Percentiles rank a stretch among this genome's conserved stretches.
These are phyloP conservation scores for Colletotrichum lupini DNA, from an alignment of 2,329 filamentous ascomycete species.

Conservation along the genomic window DNA sequence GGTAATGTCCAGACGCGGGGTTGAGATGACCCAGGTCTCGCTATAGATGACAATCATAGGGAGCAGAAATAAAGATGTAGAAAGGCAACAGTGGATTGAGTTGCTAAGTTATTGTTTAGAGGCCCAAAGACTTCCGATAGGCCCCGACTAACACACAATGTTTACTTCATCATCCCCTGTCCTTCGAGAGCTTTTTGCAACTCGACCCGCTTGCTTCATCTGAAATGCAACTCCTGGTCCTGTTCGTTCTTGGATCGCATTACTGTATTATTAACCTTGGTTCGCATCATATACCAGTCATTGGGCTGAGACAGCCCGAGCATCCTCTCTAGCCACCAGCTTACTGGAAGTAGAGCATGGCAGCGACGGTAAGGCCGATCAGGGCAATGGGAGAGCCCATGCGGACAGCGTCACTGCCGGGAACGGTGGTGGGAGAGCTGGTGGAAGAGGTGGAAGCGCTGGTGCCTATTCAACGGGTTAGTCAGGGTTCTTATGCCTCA, in stretches of 20 bases:
- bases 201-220: constrained; percentile 15
- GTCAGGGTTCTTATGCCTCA: constrained; percentile 4
- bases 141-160: constrained; percentile 11
- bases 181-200: constrained; percentile 11
- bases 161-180: neutral
- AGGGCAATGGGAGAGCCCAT: constrained; percentile 53
- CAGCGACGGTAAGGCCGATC: constrained; percentile 51
- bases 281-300: constrained; percentile 30
- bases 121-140: constrained; percentile 7
- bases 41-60: neutral
- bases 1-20: neutral
- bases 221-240: constrained; percentile 29
- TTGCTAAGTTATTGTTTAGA: constrained; percentile 24
- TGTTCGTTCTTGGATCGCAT: constrained; percentile 32
- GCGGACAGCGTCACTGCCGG: constrained; percentile 38
- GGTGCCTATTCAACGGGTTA: constrained; percentile 35
- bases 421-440: constrained; percentile 46
- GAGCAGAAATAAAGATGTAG: neutral
- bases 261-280: constrained; percentile 33
- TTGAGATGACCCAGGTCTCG: neutral
- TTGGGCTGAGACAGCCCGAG: neutral
- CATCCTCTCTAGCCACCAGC: constrained; percentile 1
- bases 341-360: constrained; percentile 56
- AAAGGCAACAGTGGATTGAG: constrained; percentile 12
- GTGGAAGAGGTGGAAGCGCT: constrained; percentile 45